phyloP scores from a whole-genome alignment of 495 filamentous ascomycete species.

The Neurospora tetraspora region DNA sequence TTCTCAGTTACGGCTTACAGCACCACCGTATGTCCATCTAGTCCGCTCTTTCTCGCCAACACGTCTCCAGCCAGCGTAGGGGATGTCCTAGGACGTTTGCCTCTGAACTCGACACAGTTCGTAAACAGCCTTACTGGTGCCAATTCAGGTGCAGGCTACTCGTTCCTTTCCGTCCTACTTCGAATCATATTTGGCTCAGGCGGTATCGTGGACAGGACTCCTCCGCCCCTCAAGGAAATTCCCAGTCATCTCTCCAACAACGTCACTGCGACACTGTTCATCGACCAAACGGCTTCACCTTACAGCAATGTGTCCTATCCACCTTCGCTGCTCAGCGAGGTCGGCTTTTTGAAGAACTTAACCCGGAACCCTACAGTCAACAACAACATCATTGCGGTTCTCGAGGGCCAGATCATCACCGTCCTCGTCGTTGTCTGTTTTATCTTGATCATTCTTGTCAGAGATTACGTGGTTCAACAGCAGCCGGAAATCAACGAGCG shows the following conservation, averaged over 20 bases:
- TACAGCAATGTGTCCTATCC: neutral
- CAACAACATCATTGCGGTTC: constrained; percentile 64
- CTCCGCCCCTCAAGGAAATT: neutral
- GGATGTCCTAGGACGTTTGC: constrained; percentile 17
- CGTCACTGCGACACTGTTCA: neutral
- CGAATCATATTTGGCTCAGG: constrained; percentile 20
- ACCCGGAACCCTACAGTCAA: constrained; percentile 69
- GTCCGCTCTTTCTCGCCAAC: constrained; percentile 31
- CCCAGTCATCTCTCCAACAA: neutral
- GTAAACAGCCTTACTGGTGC: constrained; percentile 9
- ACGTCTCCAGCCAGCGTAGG: constrained; percentile 26
- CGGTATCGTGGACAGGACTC: constrained; percentile 11
- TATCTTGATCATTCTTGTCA: constrained; percentile 88
- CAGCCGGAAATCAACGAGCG: constrained; percentile 68
- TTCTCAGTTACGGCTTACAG: constrained; percentile 10
- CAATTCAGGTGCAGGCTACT: constrained; percentile 18
- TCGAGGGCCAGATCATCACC: constrained; percentile 92
- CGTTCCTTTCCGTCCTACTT: constrained; percentile 17
- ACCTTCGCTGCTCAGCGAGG: constrained; percentile 56
- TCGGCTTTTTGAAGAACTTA: constrained; percentile 59
- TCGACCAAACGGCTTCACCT: constrained; percentile 3
- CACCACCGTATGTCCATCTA: constrained; percentile 31
- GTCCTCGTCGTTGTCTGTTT: constrained; percentile 82
- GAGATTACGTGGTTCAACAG: constrained; percentile 97
- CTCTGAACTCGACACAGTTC: constrained; percentile 17